Evolutionary conservation across 1,139 yeast genomes (phyloP), one percentile per base, ranked within the genome.

Genomic region (Magnusiomyces clavatus): DNA sequence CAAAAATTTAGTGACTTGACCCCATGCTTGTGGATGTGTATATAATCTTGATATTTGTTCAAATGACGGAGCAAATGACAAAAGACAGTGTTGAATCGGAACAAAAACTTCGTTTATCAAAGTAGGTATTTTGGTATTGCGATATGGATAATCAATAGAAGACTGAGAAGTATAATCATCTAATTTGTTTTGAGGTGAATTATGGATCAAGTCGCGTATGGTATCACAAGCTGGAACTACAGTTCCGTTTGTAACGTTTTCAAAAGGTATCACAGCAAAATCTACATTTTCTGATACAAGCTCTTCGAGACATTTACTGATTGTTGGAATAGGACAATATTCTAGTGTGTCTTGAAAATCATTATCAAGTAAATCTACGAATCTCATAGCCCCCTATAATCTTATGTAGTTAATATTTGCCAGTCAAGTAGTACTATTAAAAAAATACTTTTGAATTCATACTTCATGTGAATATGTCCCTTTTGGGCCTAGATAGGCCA

Each of bases 11-110:
- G 77, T 73, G 46, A 87, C 83, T 65, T 92, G 98, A 3, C 97
- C 95, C 98, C 98, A 92, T 0, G 89, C 98, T 65, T 92, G 98
- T 3, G 98, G 97, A 67, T 92, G 98, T 2, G 96, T 85, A 69
- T 86, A 86, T 29, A 92, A 76, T 41, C 76, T 78, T 14, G 69
- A 69, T 51, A 83, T 75, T 16, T 76, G 66, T 1, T 70, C 62
- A 1, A 81, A 60, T 2, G 78, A 72, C 1, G 56, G 58, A 14
- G 57, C 58, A 48, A 76, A 73, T 1, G 83, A 72, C 51, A 89
- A 73, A 50, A 90, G 71, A 64, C 84, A 83, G 69, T 92, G 97
- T 55, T 83, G 84, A 54, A 92, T 86, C 0, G 85, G 70, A 1
- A 92, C 97, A 63, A 80, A 85, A 59, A 86, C 90, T 60, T 88